These are phyloP conservation scores for Ogataea haglerorum DNA, from an alignment of 805 yeast species.

Conservation along the genomic window DNA sequence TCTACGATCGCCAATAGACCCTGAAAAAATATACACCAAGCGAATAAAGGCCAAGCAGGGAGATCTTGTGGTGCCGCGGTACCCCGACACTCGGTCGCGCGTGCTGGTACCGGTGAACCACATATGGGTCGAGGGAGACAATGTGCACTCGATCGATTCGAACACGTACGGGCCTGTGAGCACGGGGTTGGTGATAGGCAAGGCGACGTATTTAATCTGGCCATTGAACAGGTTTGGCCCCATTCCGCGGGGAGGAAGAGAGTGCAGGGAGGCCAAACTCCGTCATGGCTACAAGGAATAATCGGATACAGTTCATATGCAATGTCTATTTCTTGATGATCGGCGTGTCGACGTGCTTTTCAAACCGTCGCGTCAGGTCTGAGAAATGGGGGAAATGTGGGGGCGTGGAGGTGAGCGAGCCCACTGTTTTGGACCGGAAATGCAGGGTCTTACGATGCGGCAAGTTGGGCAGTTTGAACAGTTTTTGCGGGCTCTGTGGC, in stretches of 20 bases:
- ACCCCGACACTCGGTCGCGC: conserved; percentile 61
- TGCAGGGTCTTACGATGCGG: conserved; percentile 20
- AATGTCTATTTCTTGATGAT: conserved; percentile 20
- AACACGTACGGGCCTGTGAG: conserved; percentile 88
- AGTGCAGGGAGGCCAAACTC: conserved; percentile 36
- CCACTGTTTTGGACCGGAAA: conserved; percentile 27
- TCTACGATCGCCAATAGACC: conserved; percentile 77
- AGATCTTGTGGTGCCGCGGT: conserved; percentile 58
- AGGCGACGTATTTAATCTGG: conserved; percentile 65
- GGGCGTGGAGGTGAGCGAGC: conserved; percentile 18
- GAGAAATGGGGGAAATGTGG: conserved; percentile 15
- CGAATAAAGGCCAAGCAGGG: conserved; percentile 75
- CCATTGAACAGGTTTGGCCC: conserved; percentile 58
- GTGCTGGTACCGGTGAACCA: conserved; percentile 74
- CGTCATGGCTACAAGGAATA: conserved; percentile 1
- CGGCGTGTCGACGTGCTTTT: conserved; percentile 33
- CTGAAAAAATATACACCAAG: conserved; percentile 72
- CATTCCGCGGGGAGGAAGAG: conserved; percentile 51
- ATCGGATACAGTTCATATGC: background rate
- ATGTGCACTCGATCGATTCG: conserved; percentile 77
- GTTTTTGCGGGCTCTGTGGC: conserved; percentile 5
- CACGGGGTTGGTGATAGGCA: conserved; percentile 75
- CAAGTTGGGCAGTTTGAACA: conserved; percentile 21
- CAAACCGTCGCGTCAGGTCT: conserved; percentile 19
- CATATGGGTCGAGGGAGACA: conserved; percentile 95